These are phyloP conservation scores for Paecilomyces dactylethromorphus DNA, from an alignment of 2,329 filamentous ascomycete species.

Conservation along the genomic window DNA sequence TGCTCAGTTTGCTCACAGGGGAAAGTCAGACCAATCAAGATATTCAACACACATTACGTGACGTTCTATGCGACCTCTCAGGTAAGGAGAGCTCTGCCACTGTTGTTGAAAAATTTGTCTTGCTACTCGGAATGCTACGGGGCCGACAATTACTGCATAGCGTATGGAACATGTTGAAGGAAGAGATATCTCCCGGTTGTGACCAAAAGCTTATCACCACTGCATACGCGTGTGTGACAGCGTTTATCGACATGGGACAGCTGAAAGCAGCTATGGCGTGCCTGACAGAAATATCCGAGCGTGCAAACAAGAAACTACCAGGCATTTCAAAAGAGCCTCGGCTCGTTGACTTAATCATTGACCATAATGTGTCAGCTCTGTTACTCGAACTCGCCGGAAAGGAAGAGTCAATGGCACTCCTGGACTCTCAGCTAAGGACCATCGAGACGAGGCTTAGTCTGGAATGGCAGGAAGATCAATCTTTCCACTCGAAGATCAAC, in stretches of 20 bases:
- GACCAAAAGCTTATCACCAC: constrained; percentile 6
- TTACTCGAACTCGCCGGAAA: constrained; percentile 17
- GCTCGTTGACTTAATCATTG: constrained; percentile 15
- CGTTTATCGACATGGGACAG: constrained; percentile 17
- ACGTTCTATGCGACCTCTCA: constrained; percentile 8
- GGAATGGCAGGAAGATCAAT: constrained; percentile 16
- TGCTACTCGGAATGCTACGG: constrained; percentile 19
- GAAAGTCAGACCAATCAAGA: constrained; percentile 1
- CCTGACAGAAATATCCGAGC: constrained; percentile 17
- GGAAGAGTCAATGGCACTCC: constrained; percentile 15
- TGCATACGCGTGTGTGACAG: constrained; percentile 17
- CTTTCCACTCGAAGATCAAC: constrained; percentile 12
- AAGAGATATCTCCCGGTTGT: constrained; percentile 3
- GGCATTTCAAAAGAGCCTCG: constrained; percentile 14
- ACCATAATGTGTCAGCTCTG: constrained; percentile 11
- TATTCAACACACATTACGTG: constrained; percentile 9
- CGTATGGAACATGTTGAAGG: constrained; percentile 17
- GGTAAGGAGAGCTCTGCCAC: constrained; percentile 4
- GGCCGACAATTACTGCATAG: constrained; percentile 12
- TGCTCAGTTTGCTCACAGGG: constrained; percentile 18
- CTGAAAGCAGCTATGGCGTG: constrained; percentile 16
- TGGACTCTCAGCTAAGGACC: constrained; percentile 16
- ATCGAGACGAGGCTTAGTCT: constrained; percentile 27
- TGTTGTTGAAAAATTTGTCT: constrained; percentile 13
- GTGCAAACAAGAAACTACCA: constrained; percentile 14